These are phyloP conservation scores for Lomentospora prolificans DNA, from an alignment of 2,329 filamentous ascomycete genomes.

Conservation along the genomic window DNA sequence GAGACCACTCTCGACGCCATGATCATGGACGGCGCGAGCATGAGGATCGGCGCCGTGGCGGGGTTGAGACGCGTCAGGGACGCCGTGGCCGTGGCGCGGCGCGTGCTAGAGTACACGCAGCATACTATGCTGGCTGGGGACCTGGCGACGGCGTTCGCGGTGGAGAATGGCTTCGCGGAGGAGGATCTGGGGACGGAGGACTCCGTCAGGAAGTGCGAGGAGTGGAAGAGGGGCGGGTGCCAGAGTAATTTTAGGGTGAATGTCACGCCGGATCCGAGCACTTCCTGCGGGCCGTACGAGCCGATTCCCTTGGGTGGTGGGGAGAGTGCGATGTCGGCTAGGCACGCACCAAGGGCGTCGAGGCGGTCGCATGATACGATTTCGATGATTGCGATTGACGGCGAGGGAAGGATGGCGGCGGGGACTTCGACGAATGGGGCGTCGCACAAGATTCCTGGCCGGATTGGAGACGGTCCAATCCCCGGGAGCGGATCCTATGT, in stretches of 20 bases:
- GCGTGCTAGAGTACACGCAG: conserved; percentile 39
- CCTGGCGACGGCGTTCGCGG: conserved; percentile 41
- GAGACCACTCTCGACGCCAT: conserved; percentile 51
- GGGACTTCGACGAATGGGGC: conserved; percentile 48
- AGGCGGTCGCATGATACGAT: conserved; percentile 39
- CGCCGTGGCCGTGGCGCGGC: conserved; percentile 39
- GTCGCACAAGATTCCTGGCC: conserved; percentile 42
- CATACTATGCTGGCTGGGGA: conserved; percentile 44
- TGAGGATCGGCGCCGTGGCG: conserved; percentile 44
- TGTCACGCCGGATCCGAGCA: conserved; percentile 31
- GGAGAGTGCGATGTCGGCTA: not conserved
- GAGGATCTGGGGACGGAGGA: conserved; percentile 32
- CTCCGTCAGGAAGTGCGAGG: conserved; percentile 28
- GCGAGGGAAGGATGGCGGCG: conserved; percentile 37
- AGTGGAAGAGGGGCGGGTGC: conserved; percentile 32
- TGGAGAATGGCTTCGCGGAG: conserved; percentile 37
- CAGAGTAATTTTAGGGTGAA: conserved; percentile 41
- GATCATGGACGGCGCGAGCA: conserved; percentile 45
- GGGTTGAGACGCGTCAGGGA: conserved; percentile 36
- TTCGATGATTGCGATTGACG: conserved; percentile 37
- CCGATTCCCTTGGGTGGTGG: conserved; percentile 15
- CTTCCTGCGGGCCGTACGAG: conserved; percentile 37
- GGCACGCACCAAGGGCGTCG: not conserved
- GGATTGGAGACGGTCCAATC: conserved; percentile 46
- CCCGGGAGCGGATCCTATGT: conserved; percentile 45